Conservation (phyloP, 2,329 filamentous ascomycete species). For the Alternaria postmessia region DNA sequence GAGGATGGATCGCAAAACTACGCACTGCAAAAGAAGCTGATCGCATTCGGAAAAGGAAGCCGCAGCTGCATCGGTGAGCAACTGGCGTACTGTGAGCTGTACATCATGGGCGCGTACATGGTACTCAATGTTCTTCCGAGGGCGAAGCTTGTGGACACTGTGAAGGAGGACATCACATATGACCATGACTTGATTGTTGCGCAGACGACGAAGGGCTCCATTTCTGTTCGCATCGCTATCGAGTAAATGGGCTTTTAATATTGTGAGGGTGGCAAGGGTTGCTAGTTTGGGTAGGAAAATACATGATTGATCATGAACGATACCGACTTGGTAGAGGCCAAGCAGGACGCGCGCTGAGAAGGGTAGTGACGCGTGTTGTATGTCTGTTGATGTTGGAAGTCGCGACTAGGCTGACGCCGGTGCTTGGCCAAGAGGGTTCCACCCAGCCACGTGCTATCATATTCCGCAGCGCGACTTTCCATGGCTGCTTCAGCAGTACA, state of each 20-base stretch:
- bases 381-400: neutral
- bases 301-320: neutral
- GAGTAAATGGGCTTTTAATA: slow-evolving; percentile 15
- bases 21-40: slow-evolving; percentile 32
- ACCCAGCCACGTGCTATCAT: neutral
- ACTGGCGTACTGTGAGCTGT: slow-evolving; percentile 38
- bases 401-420: neutral
- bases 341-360: neutral
- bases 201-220: slow-evolving; percentile 37
- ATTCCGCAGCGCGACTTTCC: neutral
- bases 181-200: slow-evolving; percentile 37
- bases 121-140: slow-evolving; percentile 31
- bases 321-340: neutral
- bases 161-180: slow-evolving; percentile 33
- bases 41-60: slow-evolving; percentile 40
- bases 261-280: neutral
- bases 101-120: slow-evolving; percentile 35
- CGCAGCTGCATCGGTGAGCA: slow-evolving; percentile 44
- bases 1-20: slow-evolving; percentile 28
- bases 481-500: neutral
- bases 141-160: slow-evolving; percentile 34
- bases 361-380: neutral
- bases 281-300: neutral
- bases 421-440: neutral
- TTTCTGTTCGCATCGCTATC: slow-evolving; percentile 34